A percentile compares a stretch with the other conserved stretches of the same genome.
These are phyloP conservation scores for Prototheca cutis DNA, from an alignment of 163 green algal genomes.

Conservation along the genomic window DNA sequence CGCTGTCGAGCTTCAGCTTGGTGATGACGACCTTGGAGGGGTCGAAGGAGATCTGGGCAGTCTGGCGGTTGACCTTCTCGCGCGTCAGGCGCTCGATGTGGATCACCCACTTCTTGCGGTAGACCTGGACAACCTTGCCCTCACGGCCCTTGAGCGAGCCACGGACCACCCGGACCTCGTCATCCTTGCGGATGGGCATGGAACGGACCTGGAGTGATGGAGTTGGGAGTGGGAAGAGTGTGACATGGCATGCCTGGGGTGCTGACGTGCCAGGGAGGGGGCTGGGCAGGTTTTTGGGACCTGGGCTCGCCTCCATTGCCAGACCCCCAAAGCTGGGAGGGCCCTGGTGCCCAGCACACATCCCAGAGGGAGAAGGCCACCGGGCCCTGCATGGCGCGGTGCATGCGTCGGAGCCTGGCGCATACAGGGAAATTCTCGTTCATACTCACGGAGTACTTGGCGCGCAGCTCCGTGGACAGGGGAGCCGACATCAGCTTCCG, in stretches of 20 bases:
- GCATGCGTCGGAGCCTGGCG: no score
- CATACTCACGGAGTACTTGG: conserved; percentile 81
- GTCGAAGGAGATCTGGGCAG: conserved; percentile 88
- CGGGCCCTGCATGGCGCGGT: no score
- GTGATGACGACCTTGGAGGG: conserved; percentile 96
- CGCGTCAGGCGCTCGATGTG: conserved; percentile 96
- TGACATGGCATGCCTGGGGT: no score
- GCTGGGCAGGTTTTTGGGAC: no score
- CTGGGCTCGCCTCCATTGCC: no score
- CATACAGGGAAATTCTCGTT: no score
- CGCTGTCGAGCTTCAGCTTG: conserved; percentile 99
- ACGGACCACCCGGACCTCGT: conserved; percentile 93
- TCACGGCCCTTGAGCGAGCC: conserved; percentile 93
- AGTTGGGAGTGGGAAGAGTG: neutral
- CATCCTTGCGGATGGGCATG: conserved; percentile 95
- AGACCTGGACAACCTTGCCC: conserved; percentile 89
- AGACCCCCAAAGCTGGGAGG: no score
- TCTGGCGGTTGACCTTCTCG: conserved; percentile 96
- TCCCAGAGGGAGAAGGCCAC: no score
- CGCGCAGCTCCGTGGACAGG: conserved; percentile 80
- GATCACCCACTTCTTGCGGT: conserved; percentile 99
- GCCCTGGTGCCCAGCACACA: no score
- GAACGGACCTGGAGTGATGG: conserved; percentile 67
- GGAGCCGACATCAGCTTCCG: conserved; percentile 93
- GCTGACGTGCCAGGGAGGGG: no score